Evolutionary conservation across 306 rosid species (phyloP).

Genomic region (Vachellia collinsii): DNA sequence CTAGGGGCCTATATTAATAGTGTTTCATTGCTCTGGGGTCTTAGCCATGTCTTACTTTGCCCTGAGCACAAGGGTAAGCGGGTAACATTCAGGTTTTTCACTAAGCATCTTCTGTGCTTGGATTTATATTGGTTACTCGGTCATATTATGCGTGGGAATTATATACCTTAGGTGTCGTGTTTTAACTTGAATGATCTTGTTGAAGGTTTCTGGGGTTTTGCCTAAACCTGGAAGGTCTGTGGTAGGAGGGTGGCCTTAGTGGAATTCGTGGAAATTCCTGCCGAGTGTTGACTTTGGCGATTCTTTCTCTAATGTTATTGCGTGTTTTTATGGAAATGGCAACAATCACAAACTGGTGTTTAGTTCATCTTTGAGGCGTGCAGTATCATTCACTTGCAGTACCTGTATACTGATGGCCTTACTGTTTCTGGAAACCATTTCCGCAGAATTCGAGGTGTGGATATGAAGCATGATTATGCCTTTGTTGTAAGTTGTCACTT

Average conservation of each 20-base stretch:
- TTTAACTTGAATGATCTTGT: constrained; percentile 76
- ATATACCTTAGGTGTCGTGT: constrained; percentile 48
- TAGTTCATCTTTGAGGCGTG: constrained; percentile 72
- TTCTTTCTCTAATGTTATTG: constrained; percentile 79
- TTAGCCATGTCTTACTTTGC: constrained; percentile 40
- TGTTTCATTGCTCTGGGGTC: constrained; percentile 26
- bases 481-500: constrained; percentile 66
- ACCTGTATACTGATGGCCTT: constrained; percentile 75
- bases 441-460: constrained; percentile 84
- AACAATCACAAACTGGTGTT: constrained; percentile 82
- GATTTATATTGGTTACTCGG: constrained; percentile 52
- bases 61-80: constrained; percentile 25
- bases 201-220: constrained; percentile 80
- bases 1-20: constrained; percentile 28
- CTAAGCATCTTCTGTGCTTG: constrained; percentile 57
- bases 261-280: constrained; percentile 73
- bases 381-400: constrained; percentile 68
- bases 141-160: constrained; percentile 59
- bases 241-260: constrained; percentile 76
- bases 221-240: constrained; percentile 73
- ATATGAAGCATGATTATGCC: constrained; percentile 81
- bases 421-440: constrained; percentile 82
- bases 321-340: constrained; percentile 78
- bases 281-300: constrained; percentile 74
- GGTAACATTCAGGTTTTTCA: constrained; percentile 39